Evolutionary conservation across 1,284 basidiomycete genomes (phyloP), one percentile per base, ranked within the genome.

Genomic region (Ceratobasidium sp.): DNA sequence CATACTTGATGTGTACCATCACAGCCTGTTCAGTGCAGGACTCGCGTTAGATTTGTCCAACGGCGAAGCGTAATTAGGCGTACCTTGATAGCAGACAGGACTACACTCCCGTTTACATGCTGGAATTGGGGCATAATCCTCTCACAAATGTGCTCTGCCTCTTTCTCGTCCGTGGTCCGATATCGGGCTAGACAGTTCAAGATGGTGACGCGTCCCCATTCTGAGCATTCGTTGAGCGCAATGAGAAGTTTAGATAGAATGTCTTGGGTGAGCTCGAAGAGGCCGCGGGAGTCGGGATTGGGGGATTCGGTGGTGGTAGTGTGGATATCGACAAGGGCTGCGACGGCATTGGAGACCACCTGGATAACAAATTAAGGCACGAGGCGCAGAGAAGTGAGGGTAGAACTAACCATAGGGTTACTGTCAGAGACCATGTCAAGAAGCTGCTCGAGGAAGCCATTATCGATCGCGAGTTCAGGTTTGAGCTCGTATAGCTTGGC

Each of bases 61-160:
- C 50, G 15, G 33, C 45, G 15, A 41, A 73, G n/a, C n/a, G n/a
- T n/a, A n/a, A n/a, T 15, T 27, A 14, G 22, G 78, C 86, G 53
- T 72, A 93, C 95, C 88, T 97, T 98, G 78, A 99, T 92, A 6
- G 97, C 97, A 17, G 95, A 94, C 15, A 99, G 87, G 0, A 99
- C 96, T 17, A 99, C 97, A 76, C 92, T 92, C 9, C 95, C 96
- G 79, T 99, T 99, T 27, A 91, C 94, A 80, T 99, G 98, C 83
- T 99, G 97, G 84, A 99, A 98, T 81, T 99, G 97, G 0, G 98
- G 97, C 76, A 99, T 93, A 53, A 99, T 97, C 50, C 98, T 91
- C 83, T 99, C 97, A 83, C 97, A 99, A 76, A 99, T 99, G 83
- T 99, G 97, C 82, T 99, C 98, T 80, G 93, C 94, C 84, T 99